A percentile compares a stretch with the other conserved stretches of the same genome.
phyloP scores from a whole-genome alignment of 2,329 filamentous ascomycete species.

The Neofusicoccum kwambonambiense region DNA sequence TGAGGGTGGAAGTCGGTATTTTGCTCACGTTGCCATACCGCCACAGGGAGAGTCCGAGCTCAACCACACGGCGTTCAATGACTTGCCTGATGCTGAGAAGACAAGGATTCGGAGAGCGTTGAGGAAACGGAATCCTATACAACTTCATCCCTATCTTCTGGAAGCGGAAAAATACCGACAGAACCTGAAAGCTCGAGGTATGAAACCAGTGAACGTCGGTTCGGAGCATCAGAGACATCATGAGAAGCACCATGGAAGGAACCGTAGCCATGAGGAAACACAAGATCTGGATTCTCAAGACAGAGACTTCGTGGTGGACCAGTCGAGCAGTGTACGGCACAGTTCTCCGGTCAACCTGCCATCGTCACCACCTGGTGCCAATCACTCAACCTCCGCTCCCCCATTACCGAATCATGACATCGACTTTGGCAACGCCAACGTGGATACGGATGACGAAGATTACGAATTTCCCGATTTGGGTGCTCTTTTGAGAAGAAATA shows the following conservation, averaged over 20 bases:
- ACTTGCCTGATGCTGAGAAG: neutral
- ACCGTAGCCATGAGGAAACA: neutral
- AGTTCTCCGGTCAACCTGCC: constrained; percentile 4
- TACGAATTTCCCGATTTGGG: constrained; percentile 29
- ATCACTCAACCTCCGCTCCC: neutral
- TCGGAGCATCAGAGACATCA: constrained; percentile 17
- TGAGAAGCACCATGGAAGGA: neutral
- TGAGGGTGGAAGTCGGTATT: neutral
- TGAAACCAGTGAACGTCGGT: constrained; percentile 42
- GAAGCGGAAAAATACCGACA: constrained; percentile 46
- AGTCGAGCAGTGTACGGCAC: constrained; percentile 3
- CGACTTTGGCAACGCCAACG: neutral
- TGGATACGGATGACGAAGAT: constrained; percentile 24
- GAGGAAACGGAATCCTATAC: constrained; percentile 47
- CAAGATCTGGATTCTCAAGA: constrained; percentile 18
- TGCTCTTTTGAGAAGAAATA: constrained; percentile 21
- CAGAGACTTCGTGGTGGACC: constrained; percentile 14
- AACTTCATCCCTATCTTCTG: constrained; percentile 49
- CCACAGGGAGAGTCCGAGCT: neutral
- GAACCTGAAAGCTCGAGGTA: constrained; percentile 43
- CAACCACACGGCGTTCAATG: neutral
- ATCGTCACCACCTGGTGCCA: neutral
- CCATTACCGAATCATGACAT: neutral
- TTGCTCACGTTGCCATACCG: neutral
- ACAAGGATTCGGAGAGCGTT: constrained; percentile 30